Percentiles rank a stretch among this genome's conserved stretches.
These are phyloP conservation scores for Septoria petroselini DNA, from an alignment of 2,329 filamentous ascomycete genomes.

Conservation along the genomic window DNA sequence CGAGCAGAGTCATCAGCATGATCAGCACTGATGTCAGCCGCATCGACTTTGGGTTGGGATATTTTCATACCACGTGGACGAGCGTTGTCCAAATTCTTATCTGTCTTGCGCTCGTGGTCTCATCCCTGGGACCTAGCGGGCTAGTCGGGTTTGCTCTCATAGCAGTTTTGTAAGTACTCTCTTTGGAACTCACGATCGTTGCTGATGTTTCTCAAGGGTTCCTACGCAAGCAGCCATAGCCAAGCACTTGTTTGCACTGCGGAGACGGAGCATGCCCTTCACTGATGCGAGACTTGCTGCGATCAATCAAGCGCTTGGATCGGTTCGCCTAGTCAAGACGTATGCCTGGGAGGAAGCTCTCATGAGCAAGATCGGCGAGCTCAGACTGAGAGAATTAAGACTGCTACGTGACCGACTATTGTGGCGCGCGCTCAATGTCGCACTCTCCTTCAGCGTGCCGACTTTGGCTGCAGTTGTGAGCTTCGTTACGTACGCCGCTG, in stretches of 20 bases:
- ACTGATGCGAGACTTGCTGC: background rate
- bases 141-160: slow-evolving; percentile 6
- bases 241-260: slow-evolving; percentile 10
- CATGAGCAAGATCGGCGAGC: background rate
- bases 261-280: background rate
- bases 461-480: slow-evolving; percentile 1
- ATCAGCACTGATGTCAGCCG: slow-evolving; percentile 11
- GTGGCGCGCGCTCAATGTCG: background rate
- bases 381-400: background rate
- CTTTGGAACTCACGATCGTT: too few species aligned
- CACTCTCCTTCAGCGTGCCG: background rate
- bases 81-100: slow-evolving; percentile 6
- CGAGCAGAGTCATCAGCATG: slow-evolving; percentile 5
- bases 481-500: slow-evolving; percentile 9
- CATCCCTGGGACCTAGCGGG: slow-evolving; percentile 4
- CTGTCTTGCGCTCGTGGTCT: slow-evolving; percentile 6
- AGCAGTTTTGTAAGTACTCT: too few species aligned
- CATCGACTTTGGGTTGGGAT: slow-evolving; percentile 9
- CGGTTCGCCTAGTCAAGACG: background rate
- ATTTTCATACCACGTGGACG: slow-evolving; percentile 9
- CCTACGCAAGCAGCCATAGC: slow-evolving; percentile 5
- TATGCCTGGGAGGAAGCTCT: background rate
- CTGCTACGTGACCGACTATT: background rate
- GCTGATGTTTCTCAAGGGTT: too few species aligned
- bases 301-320: background rate